phyloP scores from a whole-genome alignment of 495 filamentous ascomycete species.

The Physcia stellaris region DNA sequence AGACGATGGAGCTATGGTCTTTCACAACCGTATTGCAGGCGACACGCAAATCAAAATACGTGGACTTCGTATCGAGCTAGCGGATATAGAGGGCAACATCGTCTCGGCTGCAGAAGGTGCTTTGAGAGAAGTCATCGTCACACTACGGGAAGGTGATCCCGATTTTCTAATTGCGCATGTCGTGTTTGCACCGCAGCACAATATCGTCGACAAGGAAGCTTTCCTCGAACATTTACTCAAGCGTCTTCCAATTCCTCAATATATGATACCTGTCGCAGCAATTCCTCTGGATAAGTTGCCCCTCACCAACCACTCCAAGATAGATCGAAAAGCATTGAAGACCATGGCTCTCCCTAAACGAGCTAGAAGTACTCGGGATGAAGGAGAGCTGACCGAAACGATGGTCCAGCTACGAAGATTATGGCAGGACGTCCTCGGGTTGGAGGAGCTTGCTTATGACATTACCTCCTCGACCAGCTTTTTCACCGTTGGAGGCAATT shows the following conservation, averaged over 20 bases:
- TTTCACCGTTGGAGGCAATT: slow-evolving; percentile 27
- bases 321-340: slow-evolving; percentile 23
- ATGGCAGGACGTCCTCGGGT: slow-evolving; percentile 16
- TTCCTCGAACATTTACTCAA: slow-evolving; percentile 15
- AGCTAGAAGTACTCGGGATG: background rate
- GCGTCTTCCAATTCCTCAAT: slow-evolving; percentile 26
- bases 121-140: slow-evolving; percentile 24
- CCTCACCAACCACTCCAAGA: slow-evolving; percentile 26
- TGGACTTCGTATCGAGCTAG: slow-evolving; percentile 37
- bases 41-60: slow-evolving; percentile 38
- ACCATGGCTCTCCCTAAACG: slow-evolving; percentile 12
- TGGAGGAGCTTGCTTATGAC: slow-evolving; percentile 8
- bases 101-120: slow-evolving; percentile 14
- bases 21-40: slow-evolving; percentile 24
- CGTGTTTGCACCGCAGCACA: slow-evolving; percentile 8
- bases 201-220: slow-evolving; percentile 5
- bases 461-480: slow-evolving; percentile 19
- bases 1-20: slow-evolving; percentile 20
- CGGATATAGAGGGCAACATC: slow-evolving; percentile 31
- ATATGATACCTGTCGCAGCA: slow-evolving; percentile 30
- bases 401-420: slow-evolving; percentile 14
- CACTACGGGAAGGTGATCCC: slow-evolving; percentile 11
- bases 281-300: slow-evolving; percentile 29
- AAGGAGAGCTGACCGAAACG: slow-evolving; percentile 1
- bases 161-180: slow-evolving; percentile 26